phyloP scores from a whole-genome alignment of 208 protist genomes.

The Strigomonas culicis region DNA sequence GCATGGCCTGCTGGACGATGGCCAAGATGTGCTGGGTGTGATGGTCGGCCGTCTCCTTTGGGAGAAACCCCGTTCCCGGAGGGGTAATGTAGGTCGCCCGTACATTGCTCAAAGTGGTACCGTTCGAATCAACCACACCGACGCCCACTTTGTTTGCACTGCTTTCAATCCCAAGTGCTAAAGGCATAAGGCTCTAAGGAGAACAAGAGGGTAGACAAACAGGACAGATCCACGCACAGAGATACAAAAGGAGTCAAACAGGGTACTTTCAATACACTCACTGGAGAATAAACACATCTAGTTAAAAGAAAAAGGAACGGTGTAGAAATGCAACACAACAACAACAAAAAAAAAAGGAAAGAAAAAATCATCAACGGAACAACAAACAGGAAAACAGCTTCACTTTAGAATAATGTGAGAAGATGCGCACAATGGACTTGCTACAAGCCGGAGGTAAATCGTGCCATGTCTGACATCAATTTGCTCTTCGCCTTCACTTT shows the following conservation, averaged over 20 bases:
- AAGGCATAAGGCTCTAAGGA: too few species aligned
- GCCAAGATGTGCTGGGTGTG: conserved; percentile 85
- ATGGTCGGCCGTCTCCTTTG: conserved; percentile 97
- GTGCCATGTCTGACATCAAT: conserved; percentile 22
- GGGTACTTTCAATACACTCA: too few species aligned
- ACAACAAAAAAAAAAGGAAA: background rate
- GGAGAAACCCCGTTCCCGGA: conserved; percentile 98
- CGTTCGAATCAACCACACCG: conserved; percentile 94
- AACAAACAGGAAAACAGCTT: too few species aligned
- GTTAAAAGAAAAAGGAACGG: too few species aligned
- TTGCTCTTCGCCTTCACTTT: conserved; percentile 34
- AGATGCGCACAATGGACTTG: too few species aligned
- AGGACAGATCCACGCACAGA: too few species aligned
- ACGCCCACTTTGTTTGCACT: conserved; percentile 99
- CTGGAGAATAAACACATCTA: too few species aligned
- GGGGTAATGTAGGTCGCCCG: conserved; percentile 97
- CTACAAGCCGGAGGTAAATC: conserved; percentile 25
- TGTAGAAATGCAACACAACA: background rate
- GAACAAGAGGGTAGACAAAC: too few species aligned
- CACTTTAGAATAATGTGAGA: too few species aligned
- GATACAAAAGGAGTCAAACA: too few species aligned
- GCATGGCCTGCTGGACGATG: conserved; percentile 93
- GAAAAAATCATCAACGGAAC: background rate
- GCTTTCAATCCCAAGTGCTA: conserved; percentile 97
- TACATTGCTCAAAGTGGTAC: conserved; percentile 96